Evolutionary conservation across 305 asterid species (phyloP), one percentile per base, ranked within the genome.

Genomic region (Fraxinus nigra): DNA sequence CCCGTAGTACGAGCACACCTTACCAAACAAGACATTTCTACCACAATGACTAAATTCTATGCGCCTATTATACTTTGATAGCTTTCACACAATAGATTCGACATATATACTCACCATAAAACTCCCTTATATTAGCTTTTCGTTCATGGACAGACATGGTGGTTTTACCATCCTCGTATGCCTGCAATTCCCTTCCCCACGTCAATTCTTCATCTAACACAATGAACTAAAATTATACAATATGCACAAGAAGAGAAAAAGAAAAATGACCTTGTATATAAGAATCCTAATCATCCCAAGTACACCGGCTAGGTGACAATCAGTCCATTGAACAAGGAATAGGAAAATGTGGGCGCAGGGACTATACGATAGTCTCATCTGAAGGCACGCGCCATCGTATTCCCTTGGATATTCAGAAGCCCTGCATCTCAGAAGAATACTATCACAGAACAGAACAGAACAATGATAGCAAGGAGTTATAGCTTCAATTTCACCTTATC

Each of bases 291-390:
- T 92, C 46, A 96, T 86, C 8, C 99, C 98, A 24, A 96, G 92
- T 13, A 91, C 88, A 80, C 98, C 93, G 11, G 99, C 99, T 51
- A 96, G 87, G 83, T 89, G 93, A 84, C 97, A 93, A 84, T 96
- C 99, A 24, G 95, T 87, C 99, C 98, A 94, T 78, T 93, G 98
- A 75, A 96, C 91, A 78, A 96, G 91, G 85, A 93, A 94, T 46
- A 94, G 88, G 43, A 96, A 92, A 80, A 92, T 76, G 30, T 91
- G 92, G 34, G 98, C 98, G 86, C 98, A 93, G 3, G 97, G 97
- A 87, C 98, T 94, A 87, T 93, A 96, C 7, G 99, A 93, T 30
- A 96, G 86, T 85, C 99, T 94, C 99, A 96, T 96, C 85, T 96
- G 99, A 80, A 93, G 88, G 87, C 92, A 88, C 24, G 94, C 92